A percentile compares a stretch with the other conserved stretches of the same genome.
Evolutionary conservation across 1,284 basidiomycete species (phyloP).

Genomic region (Fistulinella cinereoalba): DNA sequence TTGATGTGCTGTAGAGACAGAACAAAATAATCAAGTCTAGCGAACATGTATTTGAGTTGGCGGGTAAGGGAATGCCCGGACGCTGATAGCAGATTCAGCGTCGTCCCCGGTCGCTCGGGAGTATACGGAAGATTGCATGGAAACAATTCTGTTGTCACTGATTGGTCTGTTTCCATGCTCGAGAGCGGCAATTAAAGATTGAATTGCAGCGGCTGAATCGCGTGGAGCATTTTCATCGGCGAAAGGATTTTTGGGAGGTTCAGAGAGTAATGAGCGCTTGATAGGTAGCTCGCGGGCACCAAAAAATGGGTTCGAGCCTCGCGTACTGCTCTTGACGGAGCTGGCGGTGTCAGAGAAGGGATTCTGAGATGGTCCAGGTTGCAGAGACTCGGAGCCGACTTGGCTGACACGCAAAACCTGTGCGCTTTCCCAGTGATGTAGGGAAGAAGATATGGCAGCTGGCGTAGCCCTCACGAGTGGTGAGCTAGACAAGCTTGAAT

Average conservation of each 20-base stretch:
- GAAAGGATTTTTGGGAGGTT: conserved; percentile 40
- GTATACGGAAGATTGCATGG: conserved; percentile 44
- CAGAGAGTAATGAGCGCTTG: conserved; percentile 27
- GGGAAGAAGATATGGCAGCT: conserved; percentile 43
- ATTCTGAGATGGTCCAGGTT: conserved; percentile 26
- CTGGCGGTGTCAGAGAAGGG: conserved; percentile 41
- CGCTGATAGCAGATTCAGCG: conserved; percentile 24
- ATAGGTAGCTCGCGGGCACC: conserved; percentile 38
- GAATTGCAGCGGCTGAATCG: conserved; percentile 32
- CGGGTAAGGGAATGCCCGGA: conserved; percentile 31
- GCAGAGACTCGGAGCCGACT: conserved; percentile 26
- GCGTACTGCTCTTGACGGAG: conserved; percentile 35
- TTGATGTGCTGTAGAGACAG: neutral
- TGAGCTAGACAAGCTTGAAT: conserved; percentile 37
- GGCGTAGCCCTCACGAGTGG: conserved; percentile 60
- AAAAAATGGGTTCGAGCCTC: conserved; percentile 65
- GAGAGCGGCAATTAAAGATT: conserved; percentile 62
- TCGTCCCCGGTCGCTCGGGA: conserved; percentile 26
- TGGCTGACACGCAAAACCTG: conserved; percentile 55
- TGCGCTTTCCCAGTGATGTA: conserved; percentile 69
- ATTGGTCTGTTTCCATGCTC: conserved; percentile 45
- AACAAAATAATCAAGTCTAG: conserved; percentile 4
- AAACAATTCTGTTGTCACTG: conserved; percentile 43
- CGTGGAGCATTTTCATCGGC: conserved; percentile 17
- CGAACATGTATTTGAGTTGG: conserved; percentile 14